Evolutionary conservation across 495 filamentous ascomycete species (phyloP).

Genomic region (Penicillium daleae): DNA sequence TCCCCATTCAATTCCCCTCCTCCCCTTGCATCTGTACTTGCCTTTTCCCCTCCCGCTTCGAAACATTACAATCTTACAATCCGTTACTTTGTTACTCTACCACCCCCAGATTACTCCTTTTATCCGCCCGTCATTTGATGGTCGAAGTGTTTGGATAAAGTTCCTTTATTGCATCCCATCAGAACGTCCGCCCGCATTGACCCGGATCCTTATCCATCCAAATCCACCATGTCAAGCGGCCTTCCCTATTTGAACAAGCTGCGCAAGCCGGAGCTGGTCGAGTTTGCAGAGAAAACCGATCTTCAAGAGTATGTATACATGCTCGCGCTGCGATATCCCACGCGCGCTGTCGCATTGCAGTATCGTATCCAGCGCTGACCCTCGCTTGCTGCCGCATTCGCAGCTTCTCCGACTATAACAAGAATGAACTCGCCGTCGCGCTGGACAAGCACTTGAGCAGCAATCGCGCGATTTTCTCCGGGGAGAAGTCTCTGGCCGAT

Average conservation of each 20-base stretch:
- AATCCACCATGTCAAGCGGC: slow-evolving; percentile 55
- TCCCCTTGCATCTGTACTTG: slow-evolving; percentile 31
- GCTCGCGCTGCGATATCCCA: slow-evolving; percentile 9
- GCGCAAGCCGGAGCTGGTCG: slow-evolving; percentile 79
- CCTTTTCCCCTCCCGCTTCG: slow-evolving; percentile 11
- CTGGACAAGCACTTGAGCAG: slow-evolving; percentile 75
- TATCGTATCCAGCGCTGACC: slow-evolving; percentile 21
- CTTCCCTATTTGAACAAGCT: slow-evolving; percentile 79
- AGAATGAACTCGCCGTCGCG: slow-evolving; percentile 76
- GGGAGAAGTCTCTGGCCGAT: slow-evolving; percentile 65
- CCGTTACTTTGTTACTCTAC: neutral
- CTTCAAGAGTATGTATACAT: slow-evolving; percentile 66
- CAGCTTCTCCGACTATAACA: slow-evolving; percentile 74
- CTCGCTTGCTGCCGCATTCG: neutral
- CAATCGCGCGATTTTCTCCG: slow-evolving; percentile 62
- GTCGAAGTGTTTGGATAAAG: slow-evolving; percentile 15
- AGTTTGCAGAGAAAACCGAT: slow-evolving; percentile 73
- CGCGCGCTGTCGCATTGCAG: slow-evolving; percentile 10
- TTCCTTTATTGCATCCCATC: slow-evolving; percentile 2
- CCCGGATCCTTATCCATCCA: slow-evolving; percentile 13
- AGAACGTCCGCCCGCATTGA: slow-evolving; percentile 14
- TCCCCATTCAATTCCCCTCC: slow-evolving; percentile 25
- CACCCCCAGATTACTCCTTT: neutral
- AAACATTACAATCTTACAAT: slow-evolving; percentile 9
- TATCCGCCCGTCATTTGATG: slow-evolving; percentile 25